Evolutionary conservation across 306 rosid genomes (phyloP).

Genomic region (Ceratonia siliqua): DNA sequence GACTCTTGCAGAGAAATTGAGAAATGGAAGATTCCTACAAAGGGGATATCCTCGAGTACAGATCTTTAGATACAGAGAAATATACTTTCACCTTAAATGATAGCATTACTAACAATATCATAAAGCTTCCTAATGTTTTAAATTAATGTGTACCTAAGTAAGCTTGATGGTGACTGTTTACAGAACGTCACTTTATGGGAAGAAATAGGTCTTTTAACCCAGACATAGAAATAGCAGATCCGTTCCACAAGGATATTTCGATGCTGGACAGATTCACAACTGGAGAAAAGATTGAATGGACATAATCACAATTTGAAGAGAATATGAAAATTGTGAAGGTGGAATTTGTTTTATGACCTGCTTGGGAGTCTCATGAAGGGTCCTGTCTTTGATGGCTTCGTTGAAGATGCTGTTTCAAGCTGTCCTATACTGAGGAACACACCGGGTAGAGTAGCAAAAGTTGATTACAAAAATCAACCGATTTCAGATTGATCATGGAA

Average conservation of each 20-base stretch:
- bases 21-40: conserved; percentile 68
- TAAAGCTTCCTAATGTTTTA: neutral
- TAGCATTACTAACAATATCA: neutral
- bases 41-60: conserved; percentile 33
- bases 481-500: too few species aligned
- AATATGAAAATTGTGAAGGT: conserved; percentile 53
- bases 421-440: conserved; percentile 53
- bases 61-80: conserved; percentile 50
- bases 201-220: conserved; percentile 53
- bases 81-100: conserved; percentile 59
- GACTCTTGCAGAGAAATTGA: conserved; percentile 56
- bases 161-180: neutral
- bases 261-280: too few species aligned
- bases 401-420: conserved; percentile 37
- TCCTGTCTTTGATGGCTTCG: conserved; percentile 31
- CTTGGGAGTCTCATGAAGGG: conserved; percentile 67
- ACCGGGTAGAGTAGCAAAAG: conserved; percentile 40
- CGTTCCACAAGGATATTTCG: conserved; percentile 52
- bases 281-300: conserved; percentile 52
- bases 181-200: too few species aligned
- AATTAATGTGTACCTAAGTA: neutral
- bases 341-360: conserved; percentile 73
- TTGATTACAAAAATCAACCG: neutral
- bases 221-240: conserved; percentile 51
- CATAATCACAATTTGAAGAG: conserved; percentile 56